Conservation (phyloP, 2,329 filamentous ascomycete genomes). For the Ophiognomonia clavigignenti-juglandacearum region DNA sequence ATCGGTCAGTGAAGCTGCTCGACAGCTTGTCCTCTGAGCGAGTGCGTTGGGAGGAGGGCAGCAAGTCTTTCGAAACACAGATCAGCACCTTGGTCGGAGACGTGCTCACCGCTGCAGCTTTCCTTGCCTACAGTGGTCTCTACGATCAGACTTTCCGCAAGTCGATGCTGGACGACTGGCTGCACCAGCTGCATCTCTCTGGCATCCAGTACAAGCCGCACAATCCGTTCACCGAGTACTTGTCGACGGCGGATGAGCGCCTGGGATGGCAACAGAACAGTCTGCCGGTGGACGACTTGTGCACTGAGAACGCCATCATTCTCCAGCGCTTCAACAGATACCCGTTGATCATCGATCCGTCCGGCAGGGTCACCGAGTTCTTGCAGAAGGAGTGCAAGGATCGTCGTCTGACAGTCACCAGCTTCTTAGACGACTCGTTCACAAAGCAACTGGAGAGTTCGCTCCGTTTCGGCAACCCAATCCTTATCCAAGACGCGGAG, state of each 20-base stretch:
- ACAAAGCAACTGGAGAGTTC: conserved; percentile 97
- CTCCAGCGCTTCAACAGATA: conserved; percentile 98
- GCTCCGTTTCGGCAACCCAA: conserved; percentile 94
- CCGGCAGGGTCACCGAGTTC: conserved; percentile 90
- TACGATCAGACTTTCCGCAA: conserved; percentile 99
- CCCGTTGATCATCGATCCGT: conserved; percentile 96
- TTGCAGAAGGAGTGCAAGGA: conserved; percentile 92
- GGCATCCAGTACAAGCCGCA: conserved; percentile 89
- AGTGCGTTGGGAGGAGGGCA: conserved; percentile 91
- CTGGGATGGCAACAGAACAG: conserved; percentile 93
- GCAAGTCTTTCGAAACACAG: conserved; percentile 96
- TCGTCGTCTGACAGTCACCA: conserved; percentile 89
- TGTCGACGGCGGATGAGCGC: conserved; percentile 93
- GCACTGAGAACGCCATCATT: conserved; percentile 97
- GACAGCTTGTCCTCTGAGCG: conserved; percentile 94
- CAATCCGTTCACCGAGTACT: conserved; percentile 92
- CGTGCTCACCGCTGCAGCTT: conserved; percentile 91
- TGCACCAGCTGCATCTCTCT: conserved; percentile 87
- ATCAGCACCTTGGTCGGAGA: conserved; percentile 96
- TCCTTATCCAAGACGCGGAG: conserved; percentile 96
- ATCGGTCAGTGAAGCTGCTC: conserved; percentile 87
- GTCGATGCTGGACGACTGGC: conserved; percentile 96
- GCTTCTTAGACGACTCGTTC: conserved; percentile 96
- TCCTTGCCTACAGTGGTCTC: conserved; percentile 92
- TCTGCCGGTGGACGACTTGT: conserved; percentile 91